phyloP scores from a whole-genome alignment of 345 rosid genomes.

The Xanthoceras sorbifolium region DNA sequence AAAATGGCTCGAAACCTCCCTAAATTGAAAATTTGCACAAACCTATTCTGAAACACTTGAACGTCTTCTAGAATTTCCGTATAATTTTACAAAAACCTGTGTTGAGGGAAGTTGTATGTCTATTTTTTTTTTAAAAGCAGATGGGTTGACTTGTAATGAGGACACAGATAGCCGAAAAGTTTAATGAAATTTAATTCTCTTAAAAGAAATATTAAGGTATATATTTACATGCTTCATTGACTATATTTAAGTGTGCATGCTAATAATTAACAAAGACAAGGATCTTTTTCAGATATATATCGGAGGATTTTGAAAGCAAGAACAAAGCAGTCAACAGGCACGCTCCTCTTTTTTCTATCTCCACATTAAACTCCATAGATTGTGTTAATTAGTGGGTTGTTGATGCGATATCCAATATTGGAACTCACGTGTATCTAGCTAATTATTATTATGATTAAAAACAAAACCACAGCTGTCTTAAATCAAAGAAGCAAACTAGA shows the following conservation, averaged over 20 bases:
- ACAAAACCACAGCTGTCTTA: conserved; percentile 32
- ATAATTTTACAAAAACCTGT: too few species aligned
- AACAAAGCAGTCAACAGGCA: conserved; percentile 11
- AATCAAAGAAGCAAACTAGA: conserved; percentile 27
- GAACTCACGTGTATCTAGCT: conserved; percentile 42
- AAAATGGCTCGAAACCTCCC: too few species aligned
- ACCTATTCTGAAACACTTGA: too few species aligned
- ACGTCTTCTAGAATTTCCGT: too few species aligned
- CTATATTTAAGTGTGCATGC: not conserved
- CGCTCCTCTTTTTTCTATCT: conserved; percentile 13
- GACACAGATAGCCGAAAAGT: not conserved
- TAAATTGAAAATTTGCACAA: too few species aligned
- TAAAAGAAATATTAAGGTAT: not conserved
- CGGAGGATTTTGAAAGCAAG: not conserved
- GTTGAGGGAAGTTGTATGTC: not conserved
- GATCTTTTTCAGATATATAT: not conserved
- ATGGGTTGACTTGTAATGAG: not conserved
- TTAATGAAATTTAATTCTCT: not conserved
- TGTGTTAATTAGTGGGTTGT: conserved; percentile 31
- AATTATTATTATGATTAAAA: conserved; percentile 22
- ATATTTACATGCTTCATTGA: not conserved
- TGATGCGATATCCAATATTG: conserved; percentile 18
- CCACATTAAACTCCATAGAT: conserved; percentile 22
- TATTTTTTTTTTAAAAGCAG: not conserved
- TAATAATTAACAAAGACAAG: not conserved